phyloP scores from a whole-genome alignment of 177 flowering plant species.

The Telopea speciosissima region DNA sequence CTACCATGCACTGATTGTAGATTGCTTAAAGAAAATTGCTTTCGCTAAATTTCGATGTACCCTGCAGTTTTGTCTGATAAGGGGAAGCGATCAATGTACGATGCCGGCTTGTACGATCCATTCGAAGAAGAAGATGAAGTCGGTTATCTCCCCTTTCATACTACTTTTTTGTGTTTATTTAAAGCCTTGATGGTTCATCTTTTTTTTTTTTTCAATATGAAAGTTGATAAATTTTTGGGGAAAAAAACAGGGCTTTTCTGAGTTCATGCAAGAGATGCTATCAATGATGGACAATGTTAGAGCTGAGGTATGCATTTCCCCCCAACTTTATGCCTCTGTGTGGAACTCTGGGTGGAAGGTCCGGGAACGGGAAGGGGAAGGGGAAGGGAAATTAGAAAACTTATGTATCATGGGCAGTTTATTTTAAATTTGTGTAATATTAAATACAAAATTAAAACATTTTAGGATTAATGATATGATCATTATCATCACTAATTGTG shows the following conservation, averaged over 20 bases:
- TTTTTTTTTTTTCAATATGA: neutral
- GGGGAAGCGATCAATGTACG: conserved; percentile 50
- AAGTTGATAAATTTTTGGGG: neutral
- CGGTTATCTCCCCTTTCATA: conserved; percentile 5
- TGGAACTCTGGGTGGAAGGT: too few relatives aligned
- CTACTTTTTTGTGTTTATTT: neutral
- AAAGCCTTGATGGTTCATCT: too few relatives aligned
- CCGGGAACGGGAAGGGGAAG: too few relatives aligned
- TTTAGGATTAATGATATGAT: too few relatives aligned
- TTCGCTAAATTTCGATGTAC: neutral
- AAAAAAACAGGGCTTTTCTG: conserved; percentile 43
- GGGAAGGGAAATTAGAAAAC: too few relatives aligned
- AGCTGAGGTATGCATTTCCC: conserved; percentile 30
- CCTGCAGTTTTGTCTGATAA: conserved; percentile 49
- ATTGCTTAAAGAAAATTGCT: neutral
- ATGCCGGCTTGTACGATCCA: conserved; percentile 44
- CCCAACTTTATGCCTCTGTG: too few relatives aligned
- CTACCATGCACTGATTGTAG: too few relatives aligned
- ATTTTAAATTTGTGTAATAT: too few relatives aligned
- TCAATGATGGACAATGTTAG: conserved; percentile 42
- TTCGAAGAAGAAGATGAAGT: conserved; percentile 58
- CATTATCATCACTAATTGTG: too few relatives aligned
- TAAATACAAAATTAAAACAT: too few relatives aligned
- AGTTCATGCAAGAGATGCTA: conserved; percentile 61
- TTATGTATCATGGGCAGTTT: too few relatives aligned